These are phyloP conservation scores for Davidsoniella eucalypti DNA, from an alignment of 2,329 filamentous ascomycete genomes.

Conservation along the genomic window DNA sequence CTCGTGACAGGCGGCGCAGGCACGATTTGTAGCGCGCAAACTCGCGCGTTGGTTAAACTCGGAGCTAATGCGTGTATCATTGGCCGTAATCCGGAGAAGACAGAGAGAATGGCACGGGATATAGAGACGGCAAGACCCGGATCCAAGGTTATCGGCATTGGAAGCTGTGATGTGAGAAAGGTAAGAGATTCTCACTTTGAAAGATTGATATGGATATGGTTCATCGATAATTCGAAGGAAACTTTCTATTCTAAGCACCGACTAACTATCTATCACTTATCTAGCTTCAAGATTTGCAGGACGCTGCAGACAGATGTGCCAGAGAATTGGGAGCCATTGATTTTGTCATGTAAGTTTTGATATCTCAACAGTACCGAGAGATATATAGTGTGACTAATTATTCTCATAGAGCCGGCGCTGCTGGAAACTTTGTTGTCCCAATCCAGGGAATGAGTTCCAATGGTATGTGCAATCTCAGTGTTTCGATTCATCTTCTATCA, in stretches of 20 bases:
- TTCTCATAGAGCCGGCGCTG: slow-evolving; percentile 62
- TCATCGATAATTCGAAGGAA: too few species aligned
- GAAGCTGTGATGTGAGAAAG: slow-evolving; percentile 61
- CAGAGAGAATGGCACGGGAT: slow-evolving; percentile 60
- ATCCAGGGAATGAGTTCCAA: slow-evolving; percentile 70
- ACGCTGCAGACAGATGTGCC: slow-evolving; percentile 63
- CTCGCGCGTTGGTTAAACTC: slow-evolving; percentile 75
- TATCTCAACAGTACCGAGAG: too few species aligned
- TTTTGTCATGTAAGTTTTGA: slow-evolving; percentile 64
- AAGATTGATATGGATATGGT: background rate
- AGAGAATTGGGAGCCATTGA: slow-evolving; percentile 78
- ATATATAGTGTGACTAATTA: background rate
- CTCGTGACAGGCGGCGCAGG: slow-evolving; percentile 94
- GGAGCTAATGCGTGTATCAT: slow-evolving; percentile 91
- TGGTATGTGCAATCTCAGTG: slow-evolving; percentile 12
- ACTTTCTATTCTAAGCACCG: background rate
- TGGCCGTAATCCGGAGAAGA: slow-evolving; percentile 79
- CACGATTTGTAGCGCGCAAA: slow-evolving; percentile 86
- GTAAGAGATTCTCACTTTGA: slow-evolving; percentile 26
- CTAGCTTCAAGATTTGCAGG: slow-evolving; percentile 46
- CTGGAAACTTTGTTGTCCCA: slow-evolving; percentile 86
- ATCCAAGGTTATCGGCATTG: slow-evolving; percentile 74
- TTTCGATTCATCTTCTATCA: background rate
- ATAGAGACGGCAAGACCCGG: slow-evolving; percentile 66
- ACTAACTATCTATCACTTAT: background rate